Evolutionary conservation across 1,284 basidiomycete genomes (phyloP).

Genomic region (Lentinula novae-zelandiae): DNA sequence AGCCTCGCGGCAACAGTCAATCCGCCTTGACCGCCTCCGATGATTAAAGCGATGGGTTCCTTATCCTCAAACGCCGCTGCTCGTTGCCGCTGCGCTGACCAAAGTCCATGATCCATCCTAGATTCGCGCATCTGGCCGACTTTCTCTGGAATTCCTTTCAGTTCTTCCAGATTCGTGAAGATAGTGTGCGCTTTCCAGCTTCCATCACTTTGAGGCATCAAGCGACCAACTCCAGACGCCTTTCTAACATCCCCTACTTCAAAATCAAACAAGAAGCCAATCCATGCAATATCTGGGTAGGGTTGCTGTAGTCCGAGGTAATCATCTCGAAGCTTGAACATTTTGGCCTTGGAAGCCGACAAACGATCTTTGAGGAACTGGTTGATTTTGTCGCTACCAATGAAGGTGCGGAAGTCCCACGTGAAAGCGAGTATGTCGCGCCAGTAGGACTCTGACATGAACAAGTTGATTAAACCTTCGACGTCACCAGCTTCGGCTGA

Average conservation of each 20-base stretch:
- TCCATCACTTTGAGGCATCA: slow-evolving; percentile 42
- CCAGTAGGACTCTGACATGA: slow-evolving; percentile 49
- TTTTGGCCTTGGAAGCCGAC: slow-evolving; percentile 21
- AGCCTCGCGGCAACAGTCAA: slow-evolving; percentile 54
- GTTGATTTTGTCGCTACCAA: slow-evolving; percentile 33
- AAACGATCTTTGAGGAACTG: slow-evolving; percentile 45
- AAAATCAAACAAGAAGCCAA: slow-evolving; percentile 19
- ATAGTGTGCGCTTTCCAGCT: slow-evolving; percentile 56
- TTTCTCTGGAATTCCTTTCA: slow-evolving; percentile 48
- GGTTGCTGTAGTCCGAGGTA: slow-evolving; percentile 30
- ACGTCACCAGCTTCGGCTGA: slow-evolving; percentile 20
- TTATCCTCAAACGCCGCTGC: slow-evolving; percentile 35
- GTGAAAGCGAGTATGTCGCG: slow-evolving; percentile 58
- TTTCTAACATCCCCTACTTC: slow-evolving; percentile 13
- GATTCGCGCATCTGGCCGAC: slow-evolving; percentile 32
- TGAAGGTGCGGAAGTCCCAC: slow-evolving; percentile 62
- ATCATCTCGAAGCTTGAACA: slow-evolving; percentile 24
- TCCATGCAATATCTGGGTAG: slow-evolving; percentile 50
- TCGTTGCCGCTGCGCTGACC: slow-evolving; percentile 28
- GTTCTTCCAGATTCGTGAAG: slow-evolving; percentile 57
- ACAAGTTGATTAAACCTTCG: slow-evolving; percentile 21
- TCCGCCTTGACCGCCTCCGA: slow-evolving; percentile 67
- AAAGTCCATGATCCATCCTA: slow-evolving; percentile 31
- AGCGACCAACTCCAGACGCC: slow-evolving; percentile 43
- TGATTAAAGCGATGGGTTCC: slow-evolving; percentile 45